Conservation (phyloP, 2,329 filamentous ascomycete genomes). For the Sphaerulina populicola region DNA sequence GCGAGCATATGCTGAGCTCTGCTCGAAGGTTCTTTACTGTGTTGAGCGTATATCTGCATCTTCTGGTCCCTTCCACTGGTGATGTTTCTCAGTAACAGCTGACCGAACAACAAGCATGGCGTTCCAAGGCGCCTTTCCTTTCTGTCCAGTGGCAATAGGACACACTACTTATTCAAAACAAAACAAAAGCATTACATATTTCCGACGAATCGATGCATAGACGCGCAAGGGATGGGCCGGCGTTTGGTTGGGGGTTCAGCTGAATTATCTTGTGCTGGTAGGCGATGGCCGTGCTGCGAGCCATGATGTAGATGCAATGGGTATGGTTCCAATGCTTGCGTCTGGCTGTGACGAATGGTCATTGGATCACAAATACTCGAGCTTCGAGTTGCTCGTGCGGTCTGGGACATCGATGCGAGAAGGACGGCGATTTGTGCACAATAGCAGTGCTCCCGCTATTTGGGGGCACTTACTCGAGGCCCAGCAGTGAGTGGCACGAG, state of each 20-base stretch:
- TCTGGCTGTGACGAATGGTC: background rate
- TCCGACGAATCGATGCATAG: slow-evolving; percentile 1
- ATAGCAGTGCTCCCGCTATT: background rate
- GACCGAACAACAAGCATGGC: slow-evolving; percentile 1
- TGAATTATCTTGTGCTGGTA: background rate
- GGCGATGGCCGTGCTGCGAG: background rate
- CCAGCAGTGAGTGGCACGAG: background rate
- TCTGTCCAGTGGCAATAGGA: background rate
- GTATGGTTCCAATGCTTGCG: background rate
- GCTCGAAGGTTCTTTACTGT: background rate
- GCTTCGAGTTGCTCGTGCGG: background rate
- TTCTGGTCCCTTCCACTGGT: background rate
- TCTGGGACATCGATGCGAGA: background rate
- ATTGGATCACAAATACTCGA: background rate
- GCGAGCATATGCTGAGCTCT: background rate
- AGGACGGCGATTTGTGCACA: background rate
- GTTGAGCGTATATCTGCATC: background rate
- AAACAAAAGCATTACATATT: slow-evolving; percentile 6
- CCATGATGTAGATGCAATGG: background rate
- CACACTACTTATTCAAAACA: slow-evolving; percentile 2
- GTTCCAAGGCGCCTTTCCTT: background rate
- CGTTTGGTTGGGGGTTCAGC: background rate
- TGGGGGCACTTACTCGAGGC: background rate
- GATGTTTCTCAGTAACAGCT: slow-evolving; percentile 4
- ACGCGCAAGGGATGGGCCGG: background rate